A percentile compares a stretch with the other conserved stretches of the same genome.
Evolutionary conservation across 169 alveolate species (phyloP).

Genomic region (Plasmodium reichenowi): DNA sequence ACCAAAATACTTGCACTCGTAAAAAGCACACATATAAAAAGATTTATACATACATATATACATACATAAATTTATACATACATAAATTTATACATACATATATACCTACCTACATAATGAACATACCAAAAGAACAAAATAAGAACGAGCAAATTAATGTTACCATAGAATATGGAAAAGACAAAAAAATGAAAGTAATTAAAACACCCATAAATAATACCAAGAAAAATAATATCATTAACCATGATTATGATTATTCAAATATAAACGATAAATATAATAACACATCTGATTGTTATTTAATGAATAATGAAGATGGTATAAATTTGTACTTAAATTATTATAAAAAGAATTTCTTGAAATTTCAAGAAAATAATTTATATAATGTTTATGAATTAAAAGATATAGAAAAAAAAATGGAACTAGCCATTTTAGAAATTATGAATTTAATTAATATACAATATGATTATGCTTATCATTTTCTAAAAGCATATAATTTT

Average conservation of each 20-base stretch:
- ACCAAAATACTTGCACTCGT: no score
- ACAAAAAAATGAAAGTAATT: conserved; percentile 36
- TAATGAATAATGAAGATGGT: conserved; percentile 19
- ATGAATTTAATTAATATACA: conserved; percentile 16
- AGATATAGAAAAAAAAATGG: conserved; percentile 30
- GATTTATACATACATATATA: no score
- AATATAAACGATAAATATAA: background rate
- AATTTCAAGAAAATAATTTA: conserved; percentile 18
- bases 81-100: background rate
- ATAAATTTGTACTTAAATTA: conserved; percentile 25
- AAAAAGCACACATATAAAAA: background rate
- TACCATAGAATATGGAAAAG: conserved; percentile 30
- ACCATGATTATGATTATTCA: background rate
- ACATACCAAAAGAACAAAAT: conserved; percentile 36
- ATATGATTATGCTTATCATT: conserved; percentile 45
- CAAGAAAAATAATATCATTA: background rate
- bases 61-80: background rate
- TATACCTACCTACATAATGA: conserved; percentile 1
- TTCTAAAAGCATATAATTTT: conserved; percentile 41
- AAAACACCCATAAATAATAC: conserved; percentile 1
- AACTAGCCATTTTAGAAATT: conserved; percentile 20
- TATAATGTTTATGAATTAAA: conserved; percentile 24
- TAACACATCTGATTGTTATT: background rate
- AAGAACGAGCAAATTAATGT: background rate
- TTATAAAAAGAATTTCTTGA: conserved; percentile 26